phyloP scores from a whole-genome alignment of 2,329 filamentous ascomycete species.

The Trichoderma harzianum region DNA sequence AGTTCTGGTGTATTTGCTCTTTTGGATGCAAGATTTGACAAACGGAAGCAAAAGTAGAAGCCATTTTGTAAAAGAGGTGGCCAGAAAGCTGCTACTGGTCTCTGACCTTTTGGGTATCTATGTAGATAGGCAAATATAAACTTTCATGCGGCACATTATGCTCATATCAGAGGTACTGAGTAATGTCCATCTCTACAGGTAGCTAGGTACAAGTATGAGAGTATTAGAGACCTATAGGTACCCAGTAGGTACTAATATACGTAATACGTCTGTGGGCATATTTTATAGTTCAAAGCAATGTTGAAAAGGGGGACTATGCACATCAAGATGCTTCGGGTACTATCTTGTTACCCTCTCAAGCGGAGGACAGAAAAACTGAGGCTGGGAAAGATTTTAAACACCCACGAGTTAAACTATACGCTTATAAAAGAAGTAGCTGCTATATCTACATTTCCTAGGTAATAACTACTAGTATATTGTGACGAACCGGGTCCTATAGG shows the following conservation, averaged over 20 bases:
- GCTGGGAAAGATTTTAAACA: too few relatives aligned
- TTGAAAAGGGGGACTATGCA: not conserved
- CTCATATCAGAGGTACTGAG: rapidly evolving
- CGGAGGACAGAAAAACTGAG: too few relatives aligned
- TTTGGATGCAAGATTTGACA: too few relatives aligned
- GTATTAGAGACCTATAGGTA: not conserved
- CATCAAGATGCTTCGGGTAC: not conserved
- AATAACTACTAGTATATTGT: too few relatives aligned
- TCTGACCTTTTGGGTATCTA: not conserved
- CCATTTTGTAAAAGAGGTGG: not conserved
- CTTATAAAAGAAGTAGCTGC: too few relatives aligned
- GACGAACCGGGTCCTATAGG: too few relatives aligned
- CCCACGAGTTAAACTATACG: too few relatives aligned
- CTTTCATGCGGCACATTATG: not conserved
- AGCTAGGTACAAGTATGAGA: not conserved
- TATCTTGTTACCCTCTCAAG: too few relatives aligned
- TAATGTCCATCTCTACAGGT: not conserved
- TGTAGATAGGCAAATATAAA: not conserved
- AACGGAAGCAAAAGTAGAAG: too few relatives aligned
- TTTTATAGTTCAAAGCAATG: not conserved
- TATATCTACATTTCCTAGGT: too few relatives aligned
- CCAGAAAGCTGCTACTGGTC: not conserved
- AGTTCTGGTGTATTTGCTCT: too few relatives aligned
- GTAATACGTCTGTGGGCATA: not conserved
- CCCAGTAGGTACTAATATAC: not conserved